phyloP scores from a whole-genome alignment of 371 early-diverging fungal species.

The Mucor ambiguus region DNA sequence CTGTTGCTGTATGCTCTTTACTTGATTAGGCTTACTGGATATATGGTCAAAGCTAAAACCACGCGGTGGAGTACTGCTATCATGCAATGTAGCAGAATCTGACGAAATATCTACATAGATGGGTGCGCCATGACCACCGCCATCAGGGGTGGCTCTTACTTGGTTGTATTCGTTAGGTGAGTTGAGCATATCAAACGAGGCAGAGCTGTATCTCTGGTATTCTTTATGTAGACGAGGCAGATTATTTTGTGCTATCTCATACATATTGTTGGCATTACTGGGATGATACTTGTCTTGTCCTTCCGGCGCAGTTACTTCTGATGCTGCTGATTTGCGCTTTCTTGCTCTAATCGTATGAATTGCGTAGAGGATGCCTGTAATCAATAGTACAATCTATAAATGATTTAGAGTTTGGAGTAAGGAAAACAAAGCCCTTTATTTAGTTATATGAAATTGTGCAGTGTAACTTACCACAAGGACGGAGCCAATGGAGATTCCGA shows the following conservation, averaged over 20 bases:
- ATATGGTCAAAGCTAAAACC: slow-evolving; percentile 11
- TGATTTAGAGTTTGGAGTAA: background rate
- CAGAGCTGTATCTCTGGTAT: slow-evolving; percentile 3
- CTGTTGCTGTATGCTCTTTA: slow-evolving; percentile 5
- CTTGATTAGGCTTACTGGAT: slow-evolving; percentile 11
- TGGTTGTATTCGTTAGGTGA: background rate
- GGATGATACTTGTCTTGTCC: background rate
- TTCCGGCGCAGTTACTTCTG: background rate
- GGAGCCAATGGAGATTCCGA: slow-evolving; percentile 22
- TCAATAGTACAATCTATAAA: slow-evolving; percentile 6
- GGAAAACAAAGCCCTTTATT: slow-evolving; percentile 5
- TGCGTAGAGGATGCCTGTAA: background rate
- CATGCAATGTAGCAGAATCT: slow-evolving; percentile 14
- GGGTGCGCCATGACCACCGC: background rate
- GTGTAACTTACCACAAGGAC: slow-evolving; percentile 17
- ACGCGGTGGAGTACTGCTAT: slow-evolving; percentile 12
- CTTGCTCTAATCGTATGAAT: background rate
- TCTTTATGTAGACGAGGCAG: slow-evolving; percentile 12
- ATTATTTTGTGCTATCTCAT: background rate
- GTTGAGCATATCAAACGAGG: background rate
- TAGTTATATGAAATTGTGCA: slow-evolving; percentile 18
- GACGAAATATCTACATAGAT: slow-evolving; percentile 1
- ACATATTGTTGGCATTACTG: background rate
- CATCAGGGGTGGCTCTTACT: background rate
- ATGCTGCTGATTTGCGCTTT: background rate